Evolutionary conservation across 169 alveolate species (phyloP), one percentile per base, ranked within the genome.

Genomic region (Amoebophrya sp.): DNA sequence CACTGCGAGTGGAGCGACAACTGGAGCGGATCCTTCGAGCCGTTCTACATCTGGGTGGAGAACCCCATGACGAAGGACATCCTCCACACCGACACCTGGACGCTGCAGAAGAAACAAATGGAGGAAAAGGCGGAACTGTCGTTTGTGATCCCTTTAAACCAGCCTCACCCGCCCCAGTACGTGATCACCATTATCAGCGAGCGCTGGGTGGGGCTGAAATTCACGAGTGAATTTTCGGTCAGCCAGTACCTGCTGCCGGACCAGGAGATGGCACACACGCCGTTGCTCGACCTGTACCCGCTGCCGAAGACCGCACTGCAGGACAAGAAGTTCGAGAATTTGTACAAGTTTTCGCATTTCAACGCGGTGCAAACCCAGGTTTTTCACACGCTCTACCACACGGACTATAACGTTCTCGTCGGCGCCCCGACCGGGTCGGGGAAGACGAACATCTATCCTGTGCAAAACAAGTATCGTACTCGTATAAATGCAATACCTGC

Each of bases 391-490:
- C 95, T 97, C 25, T 98, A 95, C 95, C 97, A 97, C 94, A 96
- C 99, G 10, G 99, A 98, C 93, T 98, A 97, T 94, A 99, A 98
- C 94, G 96, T 98, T 39, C 96, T 99, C 66, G 96, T 99, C 35
- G 99, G 99, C 32, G 99, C 99, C n/a, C 99, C 99, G 0, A 99
- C 99, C n/a, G 99, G 99, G 40, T 93, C 96, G 25, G 99, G 99
- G 38, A 98, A 98, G 95, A 98, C 99, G 29, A 90, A 91, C 38
- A n/a, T n/a, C n/a, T n/a, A n/a, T n/a, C n/a, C 1, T n/a, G n/a
- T n/a, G n/a, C n/a, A n/a, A n/a, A n/a, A n/a, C n/a, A n/a, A n/a
- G n/a, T n/a, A n/a, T n/a, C n/a, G n/a, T n/a, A n/a, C n/a, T n/a
- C n/a, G n/a, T n/a, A n/a, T n/a, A n/a, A n/a, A n/a, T n/a, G n/a